Evolutionary conservation across 345 rosid species (phyloP), one percentile per base, ranked within the genome.

Genomic region (Brassica carinata): DNA sequence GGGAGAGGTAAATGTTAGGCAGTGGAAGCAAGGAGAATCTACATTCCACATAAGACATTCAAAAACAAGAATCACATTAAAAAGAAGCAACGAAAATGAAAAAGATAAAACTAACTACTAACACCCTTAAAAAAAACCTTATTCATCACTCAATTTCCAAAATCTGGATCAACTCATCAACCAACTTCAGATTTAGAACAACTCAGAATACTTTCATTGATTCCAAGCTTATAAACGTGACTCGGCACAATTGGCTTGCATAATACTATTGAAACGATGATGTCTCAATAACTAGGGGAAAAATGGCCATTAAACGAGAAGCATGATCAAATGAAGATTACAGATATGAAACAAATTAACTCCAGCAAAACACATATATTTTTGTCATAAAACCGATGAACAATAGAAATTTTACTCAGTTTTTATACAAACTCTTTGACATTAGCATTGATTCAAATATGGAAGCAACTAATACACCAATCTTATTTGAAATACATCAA

Each of bases 1-100:
- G 8, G 73, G 18, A 51, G 23, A 27, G 8, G 72, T 76, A 36
- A 64, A 53, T 53, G 30, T 15, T 65, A 64, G 43, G 66, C 67
- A 38, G 55, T 53, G 36, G 7, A 71, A 72, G 73, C 51, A 15
- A 57, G 31, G 18, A 27, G n/a, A 71, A 71, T 40, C 81, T 78
- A 58, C 67, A 71, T 4, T n/a, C 40, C 66, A 64, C 53, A 64
- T 36, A 71, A 23, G 14, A 33, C 8, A 78, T 10, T 11, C 5
- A 48, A 48, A 66, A 66, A 33, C 13, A n/a, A 33, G 11, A 33
- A 65, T 65, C 69, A 65, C 45, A 33, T 65, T 7, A 36, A 33
- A 31, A 7, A 64, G 13, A 19, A 65, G 14, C 48, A 36, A 8
- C 8, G 43, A 36, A 36, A 36, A 36, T 36, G 36, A 33, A 33